Percentiles rank a stretch among this genome's conserved stretches.
phyloP scores from a whole-genome alignment of 116 monocot species.

The Zostera marina region DNA sequence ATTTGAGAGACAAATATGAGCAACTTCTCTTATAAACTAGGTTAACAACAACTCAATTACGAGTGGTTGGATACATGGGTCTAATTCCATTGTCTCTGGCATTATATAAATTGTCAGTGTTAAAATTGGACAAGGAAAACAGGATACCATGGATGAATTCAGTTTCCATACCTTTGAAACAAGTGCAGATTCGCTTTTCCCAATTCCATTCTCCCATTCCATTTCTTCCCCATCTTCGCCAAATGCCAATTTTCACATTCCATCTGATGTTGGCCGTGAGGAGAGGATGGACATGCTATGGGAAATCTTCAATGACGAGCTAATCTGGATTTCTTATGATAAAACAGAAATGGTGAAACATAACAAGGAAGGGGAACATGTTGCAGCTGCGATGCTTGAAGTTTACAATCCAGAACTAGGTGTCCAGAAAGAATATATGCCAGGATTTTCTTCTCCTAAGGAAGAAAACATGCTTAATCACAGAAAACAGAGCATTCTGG shows the following conservation, averaged over 20 bases:
- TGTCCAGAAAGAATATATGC: background rate
- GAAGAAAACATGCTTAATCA: slow-evolving; percentile 16
- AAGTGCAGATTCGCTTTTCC: slow-evolving; percentile 15
- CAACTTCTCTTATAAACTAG: background rate
- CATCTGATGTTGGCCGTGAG: slow-evolving; percentile 6
- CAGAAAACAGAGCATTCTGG: slow-evolving; percentile 14
- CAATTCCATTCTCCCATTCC: slow-evolving; percentile 29
- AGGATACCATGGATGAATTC: slow-evolving; percentile 30
- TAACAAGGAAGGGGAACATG: too few species aligned
- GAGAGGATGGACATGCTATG: slow-evolving; percentile 64
- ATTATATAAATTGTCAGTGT: background rate
- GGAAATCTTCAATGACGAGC: slow-evolving; percentile 67
- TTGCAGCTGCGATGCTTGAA: background rate
- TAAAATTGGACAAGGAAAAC: background rate
- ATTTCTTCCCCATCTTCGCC: slow-evolving; percentile 6
- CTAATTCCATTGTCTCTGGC: background rate
- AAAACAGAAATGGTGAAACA: slow-evolving; percentile 1
- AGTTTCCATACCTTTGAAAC: slow-evolving; percentile 27
- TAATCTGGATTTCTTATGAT: slow-evolving; percentile 6
- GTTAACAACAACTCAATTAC: background rate
- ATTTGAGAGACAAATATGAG: background rate
- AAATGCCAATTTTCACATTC: background rate
- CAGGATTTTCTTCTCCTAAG: background rate
- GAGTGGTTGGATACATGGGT: background rate
- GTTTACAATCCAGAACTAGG: background rate